phyloP scores from a whole-genome alignment of 495 filamentous ascomycete species.

The Tuber microsphaerosporum region DNA sequence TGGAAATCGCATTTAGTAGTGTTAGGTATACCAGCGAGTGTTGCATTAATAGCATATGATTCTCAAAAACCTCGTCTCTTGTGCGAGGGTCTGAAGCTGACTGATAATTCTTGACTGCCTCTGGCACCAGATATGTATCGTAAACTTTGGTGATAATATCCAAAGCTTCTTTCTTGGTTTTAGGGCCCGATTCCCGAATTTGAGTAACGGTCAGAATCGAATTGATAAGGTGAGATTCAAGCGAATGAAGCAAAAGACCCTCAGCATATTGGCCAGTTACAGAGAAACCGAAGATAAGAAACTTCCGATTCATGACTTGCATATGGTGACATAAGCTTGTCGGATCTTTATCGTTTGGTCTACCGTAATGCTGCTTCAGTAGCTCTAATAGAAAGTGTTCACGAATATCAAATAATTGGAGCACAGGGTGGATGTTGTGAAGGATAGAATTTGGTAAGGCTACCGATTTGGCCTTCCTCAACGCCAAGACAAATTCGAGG shows the following conservation, averaged over 20 bases:
- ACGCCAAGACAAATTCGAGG: slow-evolving; percentile 29
- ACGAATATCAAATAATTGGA: slow-evolving; percentile 34
- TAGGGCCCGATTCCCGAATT: slow-evolving; percentile 30
- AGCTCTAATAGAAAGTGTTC: slow-evolving; percentile 30
- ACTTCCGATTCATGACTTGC: slow-evolving; percentile 35
- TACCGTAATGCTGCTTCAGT: slow-evolving; percentile 33
- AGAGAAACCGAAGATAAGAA: slow-evolving; percentile 34
- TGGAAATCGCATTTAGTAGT: slow-evolving; percentile 26
- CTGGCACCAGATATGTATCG: slow-evolving; percentile 31
- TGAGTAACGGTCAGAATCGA: slow-evolving; percentile 31
- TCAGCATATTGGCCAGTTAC: slow-evolving; percentile 33
- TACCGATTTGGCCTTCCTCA: slow-evolving; percentile 20
- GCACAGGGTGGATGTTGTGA: slow-evolving; percentile 31
- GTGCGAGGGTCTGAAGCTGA: slow-evolving; percentile 15
- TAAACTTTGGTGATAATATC: slow-evolving; percentile 34
- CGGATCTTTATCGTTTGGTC: slow-evolving; percentile 32
- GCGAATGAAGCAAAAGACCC: slow-evolving; percentile 29
- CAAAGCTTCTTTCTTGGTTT: slow-evolving; percentile 29
- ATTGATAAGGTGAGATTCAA: slow-evolving; percentile 31
- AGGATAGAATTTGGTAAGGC: slow-evolving; percentile 23
- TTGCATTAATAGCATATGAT: slow-evolving; percentile 36
- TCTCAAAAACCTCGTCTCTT: slow-evolving; percentile 31
- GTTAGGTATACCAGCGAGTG: slow-evolving; percentile 29
- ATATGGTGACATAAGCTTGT: slow-evolving; percentile 35
- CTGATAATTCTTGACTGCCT: slow-evolving; percentile 23